A percentile compares a stretch with the other conserved stretches of the same genome.
These are phyloP conservation scores for Trichomonas tenax DNA, from an alignment of 208 protist species.

Conservation along the genomic window DNA sequence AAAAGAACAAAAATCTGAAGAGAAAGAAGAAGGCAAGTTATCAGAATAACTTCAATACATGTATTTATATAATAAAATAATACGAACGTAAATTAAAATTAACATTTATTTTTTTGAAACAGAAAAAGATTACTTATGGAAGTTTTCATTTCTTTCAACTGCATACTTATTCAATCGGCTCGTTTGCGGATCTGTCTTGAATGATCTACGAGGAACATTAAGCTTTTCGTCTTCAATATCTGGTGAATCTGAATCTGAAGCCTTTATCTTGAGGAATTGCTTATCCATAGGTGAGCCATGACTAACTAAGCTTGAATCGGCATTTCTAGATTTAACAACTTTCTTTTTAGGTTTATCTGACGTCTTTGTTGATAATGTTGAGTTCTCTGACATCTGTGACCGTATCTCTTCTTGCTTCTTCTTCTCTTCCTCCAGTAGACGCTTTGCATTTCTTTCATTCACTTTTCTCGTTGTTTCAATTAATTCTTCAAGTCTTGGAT, in stretches of 20 bases:
- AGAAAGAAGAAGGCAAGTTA: neutral
- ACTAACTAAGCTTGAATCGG: neutral
- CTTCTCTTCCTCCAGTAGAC: neutral
- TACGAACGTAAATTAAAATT: too few species aligned
- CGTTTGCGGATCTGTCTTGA: neutral
- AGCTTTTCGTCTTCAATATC: neutral
- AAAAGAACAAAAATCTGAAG: neutral
- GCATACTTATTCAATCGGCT: neutral
- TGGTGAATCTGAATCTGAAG: neutral
- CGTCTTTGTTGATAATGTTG: neutral
- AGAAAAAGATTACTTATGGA: neutral
- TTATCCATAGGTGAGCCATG: neutral
- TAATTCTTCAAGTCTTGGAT: neutral
- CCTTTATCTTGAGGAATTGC: neutral
- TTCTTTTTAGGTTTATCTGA: neutral
- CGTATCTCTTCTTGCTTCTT: neutral
- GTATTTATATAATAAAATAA: too few species aligned
- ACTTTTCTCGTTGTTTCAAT: neutral
- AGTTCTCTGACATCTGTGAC: neutral
- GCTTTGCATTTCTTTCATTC: neutral
- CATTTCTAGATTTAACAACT: neutral
- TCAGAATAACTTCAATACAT: neutral
- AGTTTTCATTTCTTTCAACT: neutral
- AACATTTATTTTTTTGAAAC: too few species aligned
- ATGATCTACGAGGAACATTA: neutral